phyloP scores from a whole-genome alignment of 192 early-diverging fungal genomes.

The Piromyces finnis region DNA sequence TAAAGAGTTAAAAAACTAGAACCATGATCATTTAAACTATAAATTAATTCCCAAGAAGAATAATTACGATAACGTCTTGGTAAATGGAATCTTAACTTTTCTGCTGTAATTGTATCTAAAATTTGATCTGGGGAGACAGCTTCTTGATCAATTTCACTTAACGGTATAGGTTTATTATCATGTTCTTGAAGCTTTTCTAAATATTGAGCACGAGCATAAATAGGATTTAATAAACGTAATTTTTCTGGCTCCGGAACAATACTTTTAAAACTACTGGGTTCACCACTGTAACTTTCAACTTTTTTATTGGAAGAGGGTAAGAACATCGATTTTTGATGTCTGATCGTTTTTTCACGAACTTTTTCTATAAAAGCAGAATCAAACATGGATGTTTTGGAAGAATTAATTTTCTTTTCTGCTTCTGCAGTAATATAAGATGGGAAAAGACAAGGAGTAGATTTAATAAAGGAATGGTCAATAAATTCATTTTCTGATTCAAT shows the following conservation, averaged over 20 bases:
- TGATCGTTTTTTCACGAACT: background rate
- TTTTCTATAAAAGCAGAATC: background rate
- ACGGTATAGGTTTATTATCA: background rate
- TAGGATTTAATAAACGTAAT: background rate
- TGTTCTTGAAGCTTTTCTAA: background rate
- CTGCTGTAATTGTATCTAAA: background rate
- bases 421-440: background rate
- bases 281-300: background rate
- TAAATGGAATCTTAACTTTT: background rate
- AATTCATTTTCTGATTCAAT: background rate
- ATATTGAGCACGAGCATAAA: background rate
- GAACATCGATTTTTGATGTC: background rate
- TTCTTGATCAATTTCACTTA: background rate
- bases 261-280: background rate
- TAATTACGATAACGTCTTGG: background rate
- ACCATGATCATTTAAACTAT: background rate
- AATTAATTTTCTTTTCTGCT: background rate
- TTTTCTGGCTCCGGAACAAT: background rate
- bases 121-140: background rate
- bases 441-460: background rate
- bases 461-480: background rate
- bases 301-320: background rate
- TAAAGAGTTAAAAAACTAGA: background rate
- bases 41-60: background rate
- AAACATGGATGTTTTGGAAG: background rate